Base-by-base conservation (phyloP, 2,329 filamentous ascomycete genomes). In the Bimuria novae-zelandiae region DNA sequence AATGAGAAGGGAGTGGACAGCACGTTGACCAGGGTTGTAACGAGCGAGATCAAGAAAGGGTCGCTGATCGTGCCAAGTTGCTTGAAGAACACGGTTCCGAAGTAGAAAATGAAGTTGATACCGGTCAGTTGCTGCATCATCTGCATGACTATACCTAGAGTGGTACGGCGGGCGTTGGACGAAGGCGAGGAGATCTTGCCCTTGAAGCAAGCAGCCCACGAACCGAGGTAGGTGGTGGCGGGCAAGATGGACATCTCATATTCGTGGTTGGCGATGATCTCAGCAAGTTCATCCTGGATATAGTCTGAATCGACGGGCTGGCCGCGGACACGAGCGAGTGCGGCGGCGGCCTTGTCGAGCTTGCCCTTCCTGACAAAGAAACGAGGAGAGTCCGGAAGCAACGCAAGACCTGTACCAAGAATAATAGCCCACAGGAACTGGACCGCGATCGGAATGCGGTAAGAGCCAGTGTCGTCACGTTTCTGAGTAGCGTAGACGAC, bases 221-320 rank as follows among this genome's bases (percentile, higher is more conserved):
- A 84, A 8, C 67, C 68, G 35, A 72, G 50, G 57, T 72, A 73
- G 63, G 63, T 67, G 49, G 63, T 67, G 54, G 70, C 61, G 16
- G 66, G 69, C 51, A 70, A 49, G 60, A 89, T 79, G 46, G 84
- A 71, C 63, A 88, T 71, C 80, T 96, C 92, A 71, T 94, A 94
- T 78, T 91, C 90, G 76, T 95, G 85, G 82, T 96, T 96, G 80
- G 91, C 92, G 57, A 95, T 84, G 64, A 96, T 93, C 79, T 96
- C 91, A 51, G 89, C 84, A 44, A 95, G 82, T 76, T 96, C 91
- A 57, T 84, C 78, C 77, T 90, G 85, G 74, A 96, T 88, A 76
- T 85, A 92, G 63, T 90, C 85, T 16, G 89, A 92, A 54, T 89
- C 85, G 52, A 78, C 69, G 44, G 88, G 81, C 79, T 95, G 89